Conservation (phyloP, 2,329 filamentous ascomycete species). For the Stachybotrys chartarum region DNA sequence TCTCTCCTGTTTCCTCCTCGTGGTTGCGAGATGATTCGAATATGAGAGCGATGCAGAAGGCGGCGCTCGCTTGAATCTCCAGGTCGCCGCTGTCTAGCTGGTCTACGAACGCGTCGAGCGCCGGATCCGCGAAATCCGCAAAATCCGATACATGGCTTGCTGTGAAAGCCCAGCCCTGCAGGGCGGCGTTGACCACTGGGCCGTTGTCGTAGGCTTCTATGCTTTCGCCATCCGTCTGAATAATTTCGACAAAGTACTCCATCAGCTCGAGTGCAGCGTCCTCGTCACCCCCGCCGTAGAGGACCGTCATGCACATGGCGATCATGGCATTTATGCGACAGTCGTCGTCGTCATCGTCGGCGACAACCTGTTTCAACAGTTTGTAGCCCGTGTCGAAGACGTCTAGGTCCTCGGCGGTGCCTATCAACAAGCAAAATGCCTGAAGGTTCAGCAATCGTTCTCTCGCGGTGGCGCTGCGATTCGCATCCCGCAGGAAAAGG, state of each 20-base stretch:
- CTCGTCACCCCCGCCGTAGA: slow-evolving; percentile 67
- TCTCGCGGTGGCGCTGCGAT: slow-evolving; percentile 57
- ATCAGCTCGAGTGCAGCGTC: slow-evolving; percentile 65
- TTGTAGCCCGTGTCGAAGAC: slow-evolving; percentile 20
- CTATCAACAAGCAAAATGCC: slow-evolving; percentile 63
- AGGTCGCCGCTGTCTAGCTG: slow-evolving; percentile 72
- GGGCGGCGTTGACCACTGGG: slow-evolving; percentile 63
- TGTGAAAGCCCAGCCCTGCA: slow-evolving; percentile 74
- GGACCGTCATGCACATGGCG: slow-evolving; percentile 62
- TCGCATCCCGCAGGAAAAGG: slow-evolving; percentile 64
- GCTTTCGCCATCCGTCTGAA: slow-evolving; percentile 69
- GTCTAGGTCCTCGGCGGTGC: slow-evolving; percentile 54
- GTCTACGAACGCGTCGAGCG: slow-evolving; percentile 75
- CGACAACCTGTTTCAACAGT: slow-evolving; percentile 26
- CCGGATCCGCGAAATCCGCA: slow-evolving; percentile 60
- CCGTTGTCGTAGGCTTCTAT: slow-evolving; percentile 66
- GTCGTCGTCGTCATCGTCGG: slow-evolving; percentile 55
- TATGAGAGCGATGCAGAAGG: slow-evolving; percentile 73
- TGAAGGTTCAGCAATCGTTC: slow-evolving; percentile 66
- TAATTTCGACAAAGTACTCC: slow-evolving; percentile 68
- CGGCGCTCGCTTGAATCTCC: slow-evolving; percentile 69
- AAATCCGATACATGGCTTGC: slow-evolving; percentile 72
- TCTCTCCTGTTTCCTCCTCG: slow-evolving; percentile 41
- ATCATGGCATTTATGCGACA: slow-evolving; percentile 64
- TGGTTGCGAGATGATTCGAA: slow-evolving; percentile 61